These are phyloP conservation scores for Mitragyna speciosa DNA, from an alignment of 257 asterid genomes.

Conservation along the genomic window DNA sequence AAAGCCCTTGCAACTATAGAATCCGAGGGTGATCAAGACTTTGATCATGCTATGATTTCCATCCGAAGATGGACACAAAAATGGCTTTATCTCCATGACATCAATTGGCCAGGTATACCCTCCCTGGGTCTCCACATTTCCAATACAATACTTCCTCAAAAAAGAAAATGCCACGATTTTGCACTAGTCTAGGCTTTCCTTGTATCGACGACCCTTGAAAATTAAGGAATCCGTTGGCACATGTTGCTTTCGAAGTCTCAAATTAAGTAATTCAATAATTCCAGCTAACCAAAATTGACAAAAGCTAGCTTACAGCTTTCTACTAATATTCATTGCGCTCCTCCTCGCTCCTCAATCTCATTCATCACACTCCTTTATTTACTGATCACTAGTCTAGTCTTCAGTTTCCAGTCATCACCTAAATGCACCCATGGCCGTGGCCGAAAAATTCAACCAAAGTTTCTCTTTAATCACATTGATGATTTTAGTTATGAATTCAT, in stretches of 20 bases:
- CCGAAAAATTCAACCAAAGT: constrained; percentile 10
- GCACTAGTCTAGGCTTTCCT: background rate
- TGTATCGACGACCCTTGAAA: background rate
- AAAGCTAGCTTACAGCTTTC: constrained; percentile 14
- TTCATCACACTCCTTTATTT: background rate
- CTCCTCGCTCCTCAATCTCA: background rate
- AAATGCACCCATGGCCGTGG: constrained; percentile 24
- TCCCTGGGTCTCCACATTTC: background rate
- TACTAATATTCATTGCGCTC: background rate
- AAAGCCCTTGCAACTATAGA: background rate
- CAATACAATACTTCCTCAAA: background rate
- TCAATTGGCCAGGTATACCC: background rate
- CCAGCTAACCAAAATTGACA: constrained; percentile 18
- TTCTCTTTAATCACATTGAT: constrained; percentile 10
- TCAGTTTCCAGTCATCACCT: background rate
- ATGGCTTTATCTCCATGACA: background rate
- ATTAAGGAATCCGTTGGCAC: background rate
- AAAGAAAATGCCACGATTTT: background rate
- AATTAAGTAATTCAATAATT: constrained; percentile 18
- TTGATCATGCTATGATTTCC: background rate
- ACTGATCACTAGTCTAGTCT: background rate
- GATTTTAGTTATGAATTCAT: constrained; percentile 10
- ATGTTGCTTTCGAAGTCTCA: constrained; percentile 20
- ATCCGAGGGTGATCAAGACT: background rate
- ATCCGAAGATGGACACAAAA: background rate